Base-by-base conservation (phyloP, 78 protist genomes). In the Trichosphaerium sp. region DNA sequence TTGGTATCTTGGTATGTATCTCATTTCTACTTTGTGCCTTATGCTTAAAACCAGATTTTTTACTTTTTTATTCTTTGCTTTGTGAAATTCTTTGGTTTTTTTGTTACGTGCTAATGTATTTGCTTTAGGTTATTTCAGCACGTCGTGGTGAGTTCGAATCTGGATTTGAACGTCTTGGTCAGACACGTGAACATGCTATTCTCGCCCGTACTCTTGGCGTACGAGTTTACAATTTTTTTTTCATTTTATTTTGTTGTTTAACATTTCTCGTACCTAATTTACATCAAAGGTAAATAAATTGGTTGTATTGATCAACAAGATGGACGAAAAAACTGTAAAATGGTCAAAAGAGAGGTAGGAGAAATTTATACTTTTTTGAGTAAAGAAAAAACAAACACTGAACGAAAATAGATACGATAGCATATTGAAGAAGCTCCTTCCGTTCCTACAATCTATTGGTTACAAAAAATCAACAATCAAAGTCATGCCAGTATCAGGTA, bases 101-200 rank as follows among this genome's bases (percentile, higher is more conserved):
- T 52, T 7, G 40, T 52, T 7, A 29, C 23, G 10, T 31, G 28
- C 38, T 58, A n/a, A 4, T 29, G 64, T 4, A 4, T 59, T 4
- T 59, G 43, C 28, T 6, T 6, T 59, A 42, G 69, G 57, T 95
- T 28, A 81, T 97, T 56, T 88, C 96, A 18, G 94, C 99, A 0
- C 74, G 96, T 29, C 77, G 78, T 65, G 97, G 97, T 26, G 99
- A 96, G 64, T 94, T 91, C 69, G 98, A 96, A 74, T 71, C 99
- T 21, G 99, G 99, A 23, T 95, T 97, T 25, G 94, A 95, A 31
- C n/a, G 71, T 2, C 96, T 93, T 34, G 99, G 99, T 15, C 97
- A 95, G 76, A 95, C 97, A 43, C 80, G 91, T 31, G 98, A 95
- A 77, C 99, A 96, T 71, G 92, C 94, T 7, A 69, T 91, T 82